Base-by-base conservation (phyloP, 495 filamentous ascomycete species). In the Aspergillus funiculosus region DNA sequence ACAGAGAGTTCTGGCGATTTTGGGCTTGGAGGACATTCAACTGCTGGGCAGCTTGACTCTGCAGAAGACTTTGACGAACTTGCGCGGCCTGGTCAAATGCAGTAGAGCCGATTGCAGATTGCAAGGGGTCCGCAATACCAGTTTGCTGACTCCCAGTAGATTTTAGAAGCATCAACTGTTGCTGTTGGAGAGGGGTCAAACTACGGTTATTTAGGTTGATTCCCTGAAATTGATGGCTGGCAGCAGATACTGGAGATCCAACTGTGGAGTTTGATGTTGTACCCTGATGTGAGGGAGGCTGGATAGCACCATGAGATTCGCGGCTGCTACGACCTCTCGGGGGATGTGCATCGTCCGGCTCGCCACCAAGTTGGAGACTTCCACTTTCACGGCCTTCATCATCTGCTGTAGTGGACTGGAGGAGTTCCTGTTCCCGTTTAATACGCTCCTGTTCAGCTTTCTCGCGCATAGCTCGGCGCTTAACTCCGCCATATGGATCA, bases 361-460 rank as follows among this genome's bases (percentile, higher is more conserved):
- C 89, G 6, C 90, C 90, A 41, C 90, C 90, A 13, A 96, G 74
- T 42, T 91, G 88, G 25, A 94, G 73, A 58, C 90, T 96, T 8
- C 89, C 87, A 59, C 83, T 87, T 57, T 88, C 87, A 2, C 80
- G 79, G 48, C 64, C 62, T 61, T 77, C 74, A 34, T 81, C 78
- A 27, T 79, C 75, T 10, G 57, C 68, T 1, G 64, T 58, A n/a
- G 66, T 61, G 15, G 71, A 63, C 47, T 76, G 72, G 1, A 78
- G 47, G 9, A 76, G 53, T 44, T 74, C 81, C 41, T 87, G 80
- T 50, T 83, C 74, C 18, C 81, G 66, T 50, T 79, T 78, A 4
- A 59, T 57, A 14, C 81, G 79, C 44, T 86, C 82, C 40, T 82
- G 74, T 38, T 83, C 78, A 6, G 63, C 67, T 53, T 77, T 75